phyloP scores from a whole-genome alignment of 176 grass and related monocot genomes.

The Bonia amplexicaulis region DNA sequence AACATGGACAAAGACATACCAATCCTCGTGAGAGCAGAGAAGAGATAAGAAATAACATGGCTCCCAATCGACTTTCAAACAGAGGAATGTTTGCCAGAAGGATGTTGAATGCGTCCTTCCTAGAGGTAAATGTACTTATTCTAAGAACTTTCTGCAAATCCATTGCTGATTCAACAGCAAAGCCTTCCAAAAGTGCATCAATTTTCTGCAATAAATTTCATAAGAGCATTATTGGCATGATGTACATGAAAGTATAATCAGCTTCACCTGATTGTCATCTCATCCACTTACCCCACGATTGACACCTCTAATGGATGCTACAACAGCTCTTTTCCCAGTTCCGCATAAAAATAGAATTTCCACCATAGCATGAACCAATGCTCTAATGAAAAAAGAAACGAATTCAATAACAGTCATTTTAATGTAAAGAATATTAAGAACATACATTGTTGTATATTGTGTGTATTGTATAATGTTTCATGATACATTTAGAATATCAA shows the following conservation, averaged over 20 bases:
- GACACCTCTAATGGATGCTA: constrained; percentile 57
- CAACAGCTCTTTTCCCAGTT: constrained; percentile 51
- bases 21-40: constrained; percentile 90
- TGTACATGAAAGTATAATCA: constrained; percentile 16
- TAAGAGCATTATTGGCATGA: constrained; percentile 19
- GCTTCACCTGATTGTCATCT: constrained; percentile 32
- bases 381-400: constrained; percentile 46
- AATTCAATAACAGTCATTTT: not conserved
- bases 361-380: constrained; percentile 95
- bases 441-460: not conserved
- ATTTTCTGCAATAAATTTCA: constrained; percentile 45
- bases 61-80: constrained; percentile 89
- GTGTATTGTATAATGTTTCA: not conserved
- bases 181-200: constrained; percentile 62
- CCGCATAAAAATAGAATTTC: constrained; percentile 98
- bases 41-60: constrained; percentile 89
- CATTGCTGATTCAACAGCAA: constrained; percentile 81
- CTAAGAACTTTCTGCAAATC: constrained; percentile 88
- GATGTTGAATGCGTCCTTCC: constrained; percentile 56
- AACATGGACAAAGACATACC: constrained; percentile 44
- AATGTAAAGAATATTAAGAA: constrained; percentile 29
- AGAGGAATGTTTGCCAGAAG: constrained; percentile 68
- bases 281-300: constrained; percentile 45
- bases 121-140: constrained; percentile 58
- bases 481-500: not conserved